Conservation (phyloP, 2,329 filamentous ascomycete species). For the Tolypocladium paradoxum region DNA sequence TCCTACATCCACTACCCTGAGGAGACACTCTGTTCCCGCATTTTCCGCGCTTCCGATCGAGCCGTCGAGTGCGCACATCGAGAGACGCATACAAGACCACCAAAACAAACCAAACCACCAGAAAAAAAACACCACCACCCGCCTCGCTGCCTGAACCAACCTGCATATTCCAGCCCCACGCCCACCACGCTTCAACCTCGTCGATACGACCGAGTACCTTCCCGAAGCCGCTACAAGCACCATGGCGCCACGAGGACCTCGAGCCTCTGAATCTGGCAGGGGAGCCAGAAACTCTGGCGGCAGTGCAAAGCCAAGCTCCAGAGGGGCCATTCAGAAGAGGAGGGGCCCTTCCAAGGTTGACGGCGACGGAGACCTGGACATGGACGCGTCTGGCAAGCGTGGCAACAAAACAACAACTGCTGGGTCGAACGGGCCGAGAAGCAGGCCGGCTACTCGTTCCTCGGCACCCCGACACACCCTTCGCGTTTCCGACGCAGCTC, state of each 20-base stretch:
- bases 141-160: background rate
- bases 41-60: background rate
- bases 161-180: background rate
- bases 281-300: slow-evolving; percentile 18
- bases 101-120: background rate
- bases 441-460: slow-evolving; percentile 12
- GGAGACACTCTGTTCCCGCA: background rate
- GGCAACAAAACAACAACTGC: slow-evolving; percentile 18
- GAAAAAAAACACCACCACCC: background rate
- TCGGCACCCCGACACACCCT: slow-evolving; percentile 9
- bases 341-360: slow-evolving; percentile 31
- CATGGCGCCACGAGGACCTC: slow-evolving; percentile 26
- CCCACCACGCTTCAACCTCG: background rate
- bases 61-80: background rate
- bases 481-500: slow-evolving; percentile 26
- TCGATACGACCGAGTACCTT: background rate
- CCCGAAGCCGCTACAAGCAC: background rate
- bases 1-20: background rate
- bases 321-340: slow-evolving; percentile 42
- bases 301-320: slow-evolving; percentile 20
- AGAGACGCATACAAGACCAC: background rate
- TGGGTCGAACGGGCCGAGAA: slow-evolving; percentile 17
- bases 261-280: slow-evolving; percentile 14
- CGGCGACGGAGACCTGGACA: slow-evolving; percentile 49
- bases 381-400: slow-evolving; percentile 32